Conservation (phyloP, 2,329 filamentous ascomycete species). For the Knufia petricola region DNA sequence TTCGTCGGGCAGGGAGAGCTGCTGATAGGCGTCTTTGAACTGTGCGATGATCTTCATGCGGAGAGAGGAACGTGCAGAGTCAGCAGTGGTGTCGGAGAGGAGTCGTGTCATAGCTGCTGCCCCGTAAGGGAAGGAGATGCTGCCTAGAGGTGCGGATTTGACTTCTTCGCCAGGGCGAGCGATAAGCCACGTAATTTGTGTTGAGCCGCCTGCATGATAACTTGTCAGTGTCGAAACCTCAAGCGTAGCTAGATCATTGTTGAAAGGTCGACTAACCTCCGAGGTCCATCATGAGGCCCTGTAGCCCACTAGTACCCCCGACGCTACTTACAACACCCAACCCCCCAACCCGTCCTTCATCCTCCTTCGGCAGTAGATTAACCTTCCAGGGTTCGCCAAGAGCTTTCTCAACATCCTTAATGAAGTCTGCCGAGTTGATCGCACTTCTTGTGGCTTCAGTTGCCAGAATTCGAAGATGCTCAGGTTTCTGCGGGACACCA, state of each 20-base stretch:
- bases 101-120: constrained; percentile 55
- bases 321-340: constrained; percentile 73
- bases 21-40: constrained; percentile 51
- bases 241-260: neutral
- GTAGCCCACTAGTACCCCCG: constrained; percentile 41
- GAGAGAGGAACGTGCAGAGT: constrained; percentile 29
- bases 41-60: constrained; percentile 40
- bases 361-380: constrained; percentile 62
- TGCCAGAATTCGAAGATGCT: constrained; percentile 65
- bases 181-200: constrained; percentile 59
- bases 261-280: constrained; percentile 36
- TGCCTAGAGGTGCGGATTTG: constrained; percentile 43
- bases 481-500: constrained; percentile 46
- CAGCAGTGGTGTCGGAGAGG: constrained; percentile 34
- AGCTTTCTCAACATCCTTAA: constrained; percentile 53
- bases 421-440: constrained; percentile 60
- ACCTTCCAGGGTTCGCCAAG: constrained; percentile 56
- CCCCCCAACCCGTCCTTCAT: constrained; percentile 74
- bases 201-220: constrained; percentile 27
- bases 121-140: constrained; percentile 60
- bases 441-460: constrained; percentile 84
- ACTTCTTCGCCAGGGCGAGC: constrained; percentile 39
- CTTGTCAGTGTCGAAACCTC: too few relatives aligned
- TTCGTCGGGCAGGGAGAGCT: constrained; percentile 49
- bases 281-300: constrained; percentile 75